phyloP scores from a whole-genome alignment of 2,329 filamentous ascomycete genomes.

The Neoscytalidium dimidiatum region DNA sequence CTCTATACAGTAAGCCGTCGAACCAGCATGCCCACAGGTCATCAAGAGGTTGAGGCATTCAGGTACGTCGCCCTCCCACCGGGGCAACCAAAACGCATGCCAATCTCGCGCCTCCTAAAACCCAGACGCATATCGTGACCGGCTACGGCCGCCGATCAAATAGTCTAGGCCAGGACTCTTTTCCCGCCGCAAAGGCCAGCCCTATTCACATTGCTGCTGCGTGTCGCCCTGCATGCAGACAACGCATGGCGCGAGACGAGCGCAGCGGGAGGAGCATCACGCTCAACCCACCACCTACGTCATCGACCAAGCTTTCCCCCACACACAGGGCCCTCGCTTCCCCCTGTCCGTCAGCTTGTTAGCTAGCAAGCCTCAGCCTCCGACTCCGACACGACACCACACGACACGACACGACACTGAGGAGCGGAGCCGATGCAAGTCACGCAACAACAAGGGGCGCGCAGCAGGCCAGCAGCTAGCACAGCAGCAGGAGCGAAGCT shows the following conservation, averaged over 20 bases:
- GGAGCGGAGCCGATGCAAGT: neutral
- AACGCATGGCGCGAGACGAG: neutral
- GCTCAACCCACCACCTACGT: conserved; percentile 1
- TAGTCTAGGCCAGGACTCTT: neutral
- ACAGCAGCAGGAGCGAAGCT: neutral
- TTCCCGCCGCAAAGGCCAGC: neutral
- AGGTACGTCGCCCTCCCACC: neutral
- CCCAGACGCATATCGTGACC: neutral
- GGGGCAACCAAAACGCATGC: neutral
- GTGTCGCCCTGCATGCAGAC: neutral
- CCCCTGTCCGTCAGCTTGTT: neutral
- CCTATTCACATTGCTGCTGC: neutral
- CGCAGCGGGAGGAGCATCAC: neutral
- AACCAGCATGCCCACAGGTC: neutral
- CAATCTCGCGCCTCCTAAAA: neutral
- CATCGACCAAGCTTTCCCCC: neutral
- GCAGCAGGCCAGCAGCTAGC: neutral
- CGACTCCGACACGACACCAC: neutral
- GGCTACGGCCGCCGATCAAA: neutral
- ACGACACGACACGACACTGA: no score
- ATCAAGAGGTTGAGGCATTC: neutral
- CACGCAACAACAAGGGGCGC: neutral
- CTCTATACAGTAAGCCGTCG: neutral
- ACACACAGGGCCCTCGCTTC: neutral
- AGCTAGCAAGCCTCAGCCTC: neutral